phyloP scores from a whole-genome alignment of 495 filamentous ascomycete species.

The Penicillium desertorum region DNA sequence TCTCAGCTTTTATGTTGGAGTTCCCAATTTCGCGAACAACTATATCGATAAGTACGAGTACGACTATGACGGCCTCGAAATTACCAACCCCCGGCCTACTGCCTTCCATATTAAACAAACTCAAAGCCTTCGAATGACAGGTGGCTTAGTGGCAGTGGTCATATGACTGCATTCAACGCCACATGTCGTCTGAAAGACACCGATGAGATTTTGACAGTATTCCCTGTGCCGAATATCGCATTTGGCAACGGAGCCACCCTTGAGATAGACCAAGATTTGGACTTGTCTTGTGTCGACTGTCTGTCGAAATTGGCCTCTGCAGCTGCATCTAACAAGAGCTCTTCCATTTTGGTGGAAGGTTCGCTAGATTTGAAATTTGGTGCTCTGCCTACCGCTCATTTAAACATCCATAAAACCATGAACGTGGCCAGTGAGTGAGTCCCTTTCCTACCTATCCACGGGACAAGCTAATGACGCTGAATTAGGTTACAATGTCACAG shows the following conservation, averaged over 20 bases:
- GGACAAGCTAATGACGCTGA: background rate
- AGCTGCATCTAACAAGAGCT: constrained; percentile 27
- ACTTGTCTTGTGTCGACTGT: constrained; percentile 32
- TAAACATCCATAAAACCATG: constrained; percentile 34
- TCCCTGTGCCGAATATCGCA: constrained; percentile 24
- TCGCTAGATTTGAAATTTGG: constrained; percentile 25
- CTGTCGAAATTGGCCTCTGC: constrained; percentile 24
- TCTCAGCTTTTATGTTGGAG: constrained; percentile 30
- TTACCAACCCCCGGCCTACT: constrained; percentile 26
- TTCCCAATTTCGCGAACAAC: constrained; percentile 30
- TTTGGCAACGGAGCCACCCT: constrained; percentile 21
- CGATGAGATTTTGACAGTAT: constrained; percentile 23
- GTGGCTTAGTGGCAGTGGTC: constrained; percentile 30
- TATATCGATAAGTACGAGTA: constrained; percentile 34
- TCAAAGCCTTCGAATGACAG: constrained; percentile 21
- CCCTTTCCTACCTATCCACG: background rate
- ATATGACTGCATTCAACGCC: constrained; percentile 31
- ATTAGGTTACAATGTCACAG: constrained; percentile 30
- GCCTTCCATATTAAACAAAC: constrained; percentile 28
- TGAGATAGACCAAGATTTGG: constrained; percentile 31
- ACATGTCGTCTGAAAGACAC: constrained; percentile 18
- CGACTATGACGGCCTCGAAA: constrained; percentile 24
- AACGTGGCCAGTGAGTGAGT: constrained; percentile 3
- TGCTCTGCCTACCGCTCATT: constrained; percentile 28
- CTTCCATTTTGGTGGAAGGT: constrained; percentile 25